Percentiles rank a stretch among this genome's conserved stretches.
These are phyloP conservation scores for Castanopsis chinensis DNA, from an alignment of 306 rosid genomes.

Conservation along the genomic window DNA sequence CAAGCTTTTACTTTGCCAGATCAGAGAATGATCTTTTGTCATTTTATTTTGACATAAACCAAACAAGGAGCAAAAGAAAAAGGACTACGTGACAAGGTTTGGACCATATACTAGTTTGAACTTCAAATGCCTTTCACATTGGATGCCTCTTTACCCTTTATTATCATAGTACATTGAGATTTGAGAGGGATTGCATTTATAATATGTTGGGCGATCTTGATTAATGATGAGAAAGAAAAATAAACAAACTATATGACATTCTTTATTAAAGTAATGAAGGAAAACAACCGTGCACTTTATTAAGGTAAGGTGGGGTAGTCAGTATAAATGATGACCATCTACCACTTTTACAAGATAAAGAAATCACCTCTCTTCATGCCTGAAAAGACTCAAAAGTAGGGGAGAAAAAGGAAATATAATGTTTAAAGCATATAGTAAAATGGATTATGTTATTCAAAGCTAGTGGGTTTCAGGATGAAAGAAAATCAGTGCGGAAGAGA, in stretches of 20 bases:
- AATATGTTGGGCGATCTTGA: not conserved
- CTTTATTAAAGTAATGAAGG: not conserved
- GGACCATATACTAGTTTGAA: not conserved
- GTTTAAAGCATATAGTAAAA: slow-evolving; percentile 23
- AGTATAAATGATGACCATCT: slow-evolving; percentile 33
- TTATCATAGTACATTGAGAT: not conserved
- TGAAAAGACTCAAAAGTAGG: slow-evolving; percentile 43
- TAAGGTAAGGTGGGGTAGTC: slow-evolving; percentile 17
- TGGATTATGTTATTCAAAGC: slow-evolving; percentile 18
- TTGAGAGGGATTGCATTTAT: not conserved
- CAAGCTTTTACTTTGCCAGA: not conserved
- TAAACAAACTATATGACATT: not conserved
- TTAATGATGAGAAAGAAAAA: not conserved
- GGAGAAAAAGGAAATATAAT: slow-evolving; percentile 15
- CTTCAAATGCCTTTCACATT: not conserved
- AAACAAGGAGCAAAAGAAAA: not conserved
- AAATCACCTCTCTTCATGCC: slow-evolving; percentile 24
- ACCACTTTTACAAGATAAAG: slow-evolving; percentile 9
- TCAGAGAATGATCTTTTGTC: slow-evolving; percentile 10
- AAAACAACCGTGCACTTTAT: slow-evolving; percentile 9
- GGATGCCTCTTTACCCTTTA: not conserved
- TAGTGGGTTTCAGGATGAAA: slow-evolving; percentile 30
- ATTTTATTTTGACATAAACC: not conserved
- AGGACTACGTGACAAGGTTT: not conserved
- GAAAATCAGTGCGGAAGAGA: slow-evolving; percentile 24